Base-by-base conservation (phyloP, 306 rosid genomes). In the Astragalus glycyphyllos region DNA sequence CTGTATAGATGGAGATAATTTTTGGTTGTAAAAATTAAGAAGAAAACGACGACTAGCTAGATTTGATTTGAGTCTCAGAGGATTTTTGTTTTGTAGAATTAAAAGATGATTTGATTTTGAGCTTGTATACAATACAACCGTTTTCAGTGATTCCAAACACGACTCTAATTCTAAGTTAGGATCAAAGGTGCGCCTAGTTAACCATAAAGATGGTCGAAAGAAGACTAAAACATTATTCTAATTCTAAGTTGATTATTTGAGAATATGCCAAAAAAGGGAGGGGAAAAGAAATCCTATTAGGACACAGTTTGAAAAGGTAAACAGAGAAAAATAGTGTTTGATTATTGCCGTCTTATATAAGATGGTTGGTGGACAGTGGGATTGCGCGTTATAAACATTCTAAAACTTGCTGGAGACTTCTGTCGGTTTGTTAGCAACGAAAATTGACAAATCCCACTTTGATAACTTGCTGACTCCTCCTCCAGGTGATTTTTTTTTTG, bases 371-470 rank as follows among this genome's bases (percentile, higher is more conserved):
- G 31, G 31, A 26, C 32, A 17, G 69, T 54, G 38, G 49, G 73
- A 45, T 56, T 75, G 60, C 79, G 79, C 73, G 73, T 75, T 65
- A 9, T 15, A 15, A 49, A 20, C 23, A 20, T 20, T 20, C 8
- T 8, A 49, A 49, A 7, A 34, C 26, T 5, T 15, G 50, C 35
- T 65, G 44, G 71, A 26, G 71, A 59, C 69, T 53, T 46, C 1
- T 67, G 86, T 78, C 81, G 81, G 83, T 59, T 82, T 41, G 8
- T 75, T 71, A 66, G 67, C 32, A 56, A 65, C 81, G 55, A 71
- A 65, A 79, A 58, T 61, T 38, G 83, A 60, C 56, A 14, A 73
- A 57, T 77, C 61, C 20, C 34, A 66, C 32, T 62, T 70, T n/a
- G n/a, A n/a, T n/a, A n/a, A n/a, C n/a, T n/a, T n/a, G 41, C 23